A percentile compares a stretch with the other conserved stretches of the same genome.
Conservation (phyloP, 352 stramenopile genomes). For the Phytophthora podocarpi region DNA sequence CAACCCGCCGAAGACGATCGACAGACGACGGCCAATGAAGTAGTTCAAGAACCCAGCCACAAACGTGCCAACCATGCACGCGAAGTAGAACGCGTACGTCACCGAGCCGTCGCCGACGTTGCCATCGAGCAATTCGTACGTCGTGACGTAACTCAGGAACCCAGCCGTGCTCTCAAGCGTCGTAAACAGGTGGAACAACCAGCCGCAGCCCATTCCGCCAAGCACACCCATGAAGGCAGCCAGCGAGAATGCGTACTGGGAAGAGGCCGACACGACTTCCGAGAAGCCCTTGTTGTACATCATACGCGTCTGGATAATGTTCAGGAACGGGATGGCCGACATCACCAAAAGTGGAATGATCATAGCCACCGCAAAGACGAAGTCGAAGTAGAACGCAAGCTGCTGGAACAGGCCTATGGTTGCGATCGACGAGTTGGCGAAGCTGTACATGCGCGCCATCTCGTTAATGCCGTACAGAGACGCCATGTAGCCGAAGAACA, state of each 20-base stretch:
- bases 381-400: slow-evolving; percentile 88
- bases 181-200: slow-evolving; percentile 83
- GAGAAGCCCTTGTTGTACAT: slow-evolving; percentile 93
- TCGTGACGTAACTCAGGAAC: slow-evolving; percentile 80
- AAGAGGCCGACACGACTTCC: slow-evolving; percentile 83
- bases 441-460: slow-evolving; percentile 87
- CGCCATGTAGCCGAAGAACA: slow-evolving; percentile 86
- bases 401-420: slow-evolving; percentile 74
- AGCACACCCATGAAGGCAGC: slow-evolving; percentile 79
- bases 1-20: slow-evolving; percentile 74
- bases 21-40: slow-evolving; percentile 77
- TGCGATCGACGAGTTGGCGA: slow-evolving; percentile 68
- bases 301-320: slow-evolving; percentile 90
- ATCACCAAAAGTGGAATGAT: slow-evolving; percentile 80
- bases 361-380: slow-evolving; percentile 76
- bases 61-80: slow-evolving; percentile 53
- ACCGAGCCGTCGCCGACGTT: slow-evolving; percentile 63
- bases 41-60: slow-evolving; percentile 63
- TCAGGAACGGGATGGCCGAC: slow-evolving; percentile 85
- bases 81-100: slow-evolving; percentile 76
- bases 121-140: slow-evolving; percentile 71
- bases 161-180: slow-evolving; percentile 72
- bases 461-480: slow-evolving; percentile 84
- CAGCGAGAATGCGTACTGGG: slow-evolving; percentile 86
- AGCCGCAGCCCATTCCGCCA: slow-evolving; percentile 71